phyloP scores from a whole-genome alignment of 139 green algal genomes.

The Chlamydomonas urium region DNA sequence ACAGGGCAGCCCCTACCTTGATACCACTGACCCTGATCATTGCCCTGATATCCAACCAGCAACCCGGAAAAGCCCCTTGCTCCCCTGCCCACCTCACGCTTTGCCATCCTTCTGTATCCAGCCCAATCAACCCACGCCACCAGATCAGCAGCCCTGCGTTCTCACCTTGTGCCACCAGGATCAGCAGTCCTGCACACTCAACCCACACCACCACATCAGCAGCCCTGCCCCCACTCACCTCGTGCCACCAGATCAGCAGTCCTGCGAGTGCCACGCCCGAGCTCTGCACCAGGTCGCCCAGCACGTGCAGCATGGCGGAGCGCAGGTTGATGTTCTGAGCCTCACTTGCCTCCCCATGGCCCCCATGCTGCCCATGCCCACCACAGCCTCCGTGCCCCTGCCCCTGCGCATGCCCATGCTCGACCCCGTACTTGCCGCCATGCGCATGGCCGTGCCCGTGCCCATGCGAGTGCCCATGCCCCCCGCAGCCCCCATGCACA shows the following conservation, averaged over 20 bases:
- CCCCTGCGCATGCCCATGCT: conserved; percentile 25
- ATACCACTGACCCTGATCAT: too few species aligned
- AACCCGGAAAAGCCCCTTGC: too few species aligned
- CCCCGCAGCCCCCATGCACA: not conserved
- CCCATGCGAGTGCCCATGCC: conserved; percentile 29
- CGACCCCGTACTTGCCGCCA: not conserved
- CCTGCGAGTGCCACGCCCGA: conserved; percentile 82
- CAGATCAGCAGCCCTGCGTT: conserved; percentile 86
- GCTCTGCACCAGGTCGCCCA: conserved; percentile 91
- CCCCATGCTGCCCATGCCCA: not conserved
- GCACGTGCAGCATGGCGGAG: conserved; percentile 76
- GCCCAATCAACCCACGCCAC: conserved; percentile 68
- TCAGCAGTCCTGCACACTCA: too few species aligned
- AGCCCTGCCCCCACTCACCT: conserved; percentile 36
- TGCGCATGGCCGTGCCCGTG: conserved; percentile 12
- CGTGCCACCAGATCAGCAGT: conserved; percentile 82
- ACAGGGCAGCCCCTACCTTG: too few species aligned
- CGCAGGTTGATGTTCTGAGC: conserved; percentile 35
- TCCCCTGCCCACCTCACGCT: too few species aligned
- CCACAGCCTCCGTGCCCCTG: not conserved
- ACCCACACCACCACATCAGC: conserved; percentile 28
- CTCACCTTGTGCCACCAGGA: too few species aligned
- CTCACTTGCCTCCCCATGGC: conserved; percentile 3
- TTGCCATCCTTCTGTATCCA: too few species aligned
- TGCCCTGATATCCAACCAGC: too few species aligned